Percentiles rank a stretch among this genome's conserved stretches.
Conservation (phyloP, 148 eudicot species). For the Cornus kousa region DNA sequence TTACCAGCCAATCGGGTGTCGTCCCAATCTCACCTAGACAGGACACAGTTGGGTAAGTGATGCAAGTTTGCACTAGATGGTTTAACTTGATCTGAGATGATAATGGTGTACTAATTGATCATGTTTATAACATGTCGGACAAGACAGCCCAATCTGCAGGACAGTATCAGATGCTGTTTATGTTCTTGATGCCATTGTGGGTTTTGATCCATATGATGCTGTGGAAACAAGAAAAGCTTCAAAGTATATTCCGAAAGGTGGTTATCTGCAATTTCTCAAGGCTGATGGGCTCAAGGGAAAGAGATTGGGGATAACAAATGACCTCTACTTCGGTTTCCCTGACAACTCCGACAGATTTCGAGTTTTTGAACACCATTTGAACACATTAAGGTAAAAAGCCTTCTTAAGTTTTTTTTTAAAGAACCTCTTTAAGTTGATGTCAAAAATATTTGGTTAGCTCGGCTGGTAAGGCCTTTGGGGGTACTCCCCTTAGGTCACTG, state of each 20-base stretch:
- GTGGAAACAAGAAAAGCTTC: constrained; percentile 48
- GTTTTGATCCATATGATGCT: constrained; percentile 51
- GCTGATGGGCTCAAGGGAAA: constrained; percentile 51
- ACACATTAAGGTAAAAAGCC: constrained; percentile 37
- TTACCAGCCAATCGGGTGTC: constrained; percentile 63
- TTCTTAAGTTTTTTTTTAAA: too few relatives aligned
- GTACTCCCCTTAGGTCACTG: too few relatives aligned
- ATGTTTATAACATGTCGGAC: background rate
- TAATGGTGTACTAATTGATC: too few relatives aligned
- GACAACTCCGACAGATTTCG: constrained; percentile 27
- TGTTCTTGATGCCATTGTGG: constrained; percentile 61
- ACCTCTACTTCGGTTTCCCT: constrained; percentile 47
- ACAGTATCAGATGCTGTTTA: constrained; percentile 69
- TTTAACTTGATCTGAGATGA: too few relatives aligned
- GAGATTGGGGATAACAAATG: constrained; percentile 55
- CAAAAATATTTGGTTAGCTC: too few relatives aligned
- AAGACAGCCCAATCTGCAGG: constrained; percentile 66
- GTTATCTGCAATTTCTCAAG: constrained; percentile 50
- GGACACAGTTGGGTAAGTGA: constrained; percentile 57
- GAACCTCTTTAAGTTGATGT: too few relatives aligned
- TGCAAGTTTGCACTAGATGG: too few relatives aligned
- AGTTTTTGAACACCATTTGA: constrained; percentile 51
- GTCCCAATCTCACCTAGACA: constrained; percentile 59
- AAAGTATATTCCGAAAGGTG: constrained; percentile 57
- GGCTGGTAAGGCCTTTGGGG: too few relatives aligned